Conservation (phyloP, 2,329 filamentous ascomycete species). For the Grosmannia huntii region DNA sequence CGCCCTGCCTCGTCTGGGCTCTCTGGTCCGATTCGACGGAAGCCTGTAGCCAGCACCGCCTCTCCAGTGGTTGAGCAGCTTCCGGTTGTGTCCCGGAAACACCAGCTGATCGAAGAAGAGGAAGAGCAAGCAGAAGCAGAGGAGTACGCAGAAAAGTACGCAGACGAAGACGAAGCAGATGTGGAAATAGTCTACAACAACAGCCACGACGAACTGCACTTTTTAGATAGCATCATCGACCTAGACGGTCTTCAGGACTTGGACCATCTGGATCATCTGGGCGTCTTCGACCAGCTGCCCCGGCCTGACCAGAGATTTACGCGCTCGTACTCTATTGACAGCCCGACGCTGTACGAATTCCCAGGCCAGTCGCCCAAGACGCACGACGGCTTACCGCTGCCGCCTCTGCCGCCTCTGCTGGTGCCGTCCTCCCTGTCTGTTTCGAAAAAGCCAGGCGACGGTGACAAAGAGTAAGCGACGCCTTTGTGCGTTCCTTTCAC, state of each 20-base stretch:
- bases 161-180: not conserved
- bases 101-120: not conserved
- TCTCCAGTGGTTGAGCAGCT: slow-evolving; percentile 31
- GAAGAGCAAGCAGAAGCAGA: not conserved
- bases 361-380: slow-evolving; percentile 15
- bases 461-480: not conserved
- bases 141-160: not conserved
- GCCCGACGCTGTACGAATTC: slow-evolving; percentile 50
- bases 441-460: not conserved
- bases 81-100: not conserved
- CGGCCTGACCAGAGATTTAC: slow-evolving; percentile 40
- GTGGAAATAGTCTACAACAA: not conserved
- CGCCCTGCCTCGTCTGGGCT: not conserved
- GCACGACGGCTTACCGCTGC: not conserved
- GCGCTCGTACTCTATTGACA: slow-evolving; percentile 44
- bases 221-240: not conserved
- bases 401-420: slow-evolving; percentile 4
- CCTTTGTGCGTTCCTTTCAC: not conserved
- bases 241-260: not conserved
- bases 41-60: slow-evolving; percentile 48
- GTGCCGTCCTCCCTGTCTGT: slow-evolving; percentile 5
- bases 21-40: slow-evolving; percentile 35
- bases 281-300: slow-evolving; percentile 26
- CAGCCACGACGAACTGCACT: not conserved
- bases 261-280: not conserved